These are phyloP conservation scores for Medicago truncatula DNA, from an alignment of 306 rosid genomes.

Conservation along the genomic window MtrunA17r5.0-ANR NC_053049.1:10936001-10936500, in stretches of 20 bases:
- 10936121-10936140: neutral
- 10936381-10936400: neutral
- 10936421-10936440: neutral
- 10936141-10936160: neutral
- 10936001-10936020: fast-evolving
- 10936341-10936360: no score
- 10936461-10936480: no score
- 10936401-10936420: neutral
- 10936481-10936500: no score
- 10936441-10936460: no score
- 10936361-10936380: neutral
- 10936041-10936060: conserved; percentile 38
- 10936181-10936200: neutral
- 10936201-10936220: neutral
- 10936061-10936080: neutral
- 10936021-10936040: conserved; percentile 22
- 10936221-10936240: conserved; percentile 15
- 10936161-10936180: neutral
- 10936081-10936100: fast-evolving
- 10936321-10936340: conserved; percentile 11
- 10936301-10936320: conserved; percentile 5
- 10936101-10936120: conserved; percentile 36
- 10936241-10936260: neutral
- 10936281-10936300: neutral
- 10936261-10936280: neutral